These are phyloP conservation scores for Hypoxylon rubiginosum DNA, from an alignment of 2,329 filamentous ascomycete genomes.

Conservation along the genomic window DNA sequence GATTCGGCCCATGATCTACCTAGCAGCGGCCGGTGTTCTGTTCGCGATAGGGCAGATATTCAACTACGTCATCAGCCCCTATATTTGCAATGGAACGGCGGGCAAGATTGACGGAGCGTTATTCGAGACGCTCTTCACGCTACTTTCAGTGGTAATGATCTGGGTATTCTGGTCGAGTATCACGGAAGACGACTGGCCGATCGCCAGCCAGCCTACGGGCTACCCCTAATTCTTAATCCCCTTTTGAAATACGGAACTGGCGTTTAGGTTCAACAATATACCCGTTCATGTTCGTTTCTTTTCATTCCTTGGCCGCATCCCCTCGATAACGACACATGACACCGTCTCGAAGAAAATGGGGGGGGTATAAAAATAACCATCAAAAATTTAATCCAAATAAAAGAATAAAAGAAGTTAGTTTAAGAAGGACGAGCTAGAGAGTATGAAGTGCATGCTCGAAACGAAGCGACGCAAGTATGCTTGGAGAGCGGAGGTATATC, in stretches of 20 bases:
- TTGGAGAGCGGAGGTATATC: slow-evolving; percentile 34
- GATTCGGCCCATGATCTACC: slow-evolving; percentile 91
- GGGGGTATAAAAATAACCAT: slow-evolving; percentile 31
- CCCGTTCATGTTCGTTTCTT: slow-evolving; percentile 50
- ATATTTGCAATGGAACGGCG: slow-evolving; percentile 86
- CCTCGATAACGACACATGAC: slow-evolving; percentile 20
- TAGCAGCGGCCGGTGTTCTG: slow-evolving; percentile 78
- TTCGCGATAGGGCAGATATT: slow-evolving; percentile 96
- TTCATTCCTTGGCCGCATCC: slow-evolving; percentile 43
- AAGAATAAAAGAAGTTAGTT: slow-evolving; percentile 30
- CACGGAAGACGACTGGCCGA: slow-evolving; percentile 97
- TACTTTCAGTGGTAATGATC: slow-evolving; percentile 83
- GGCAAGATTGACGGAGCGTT: slow-evolving; percentile 93
- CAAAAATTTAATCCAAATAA: slow-evolving; percentile 43
- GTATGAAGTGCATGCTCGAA: slow-evolving; percentile 42
- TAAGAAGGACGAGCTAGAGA: slow-evolving; percentile 26
- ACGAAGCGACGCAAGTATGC: slow-evolving; percentile 40
- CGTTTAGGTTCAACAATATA: slow-evolving; percentile 52
- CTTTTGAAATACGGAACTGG: slow-evolving; percentile 50
- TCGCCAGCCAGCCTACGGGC: slow-evolving; percentile 55
- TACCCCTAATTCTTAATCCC: slow-evolving; percentile 55
- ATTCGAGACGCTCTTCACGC: slow-evolving; percentile 93
- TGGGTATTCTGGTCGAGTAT: slow-evolving; percentile 99
- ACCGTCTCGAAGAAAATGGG: slow-evolving; percentile 22
- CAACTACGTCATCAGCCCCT: slow-evolving; percentile 91